Evolutionary conservation across 257 asterid genomes (phyloP), one percentile per base, ranked within the genome.

Genomic region (Jacaranda copaia): DNA sequence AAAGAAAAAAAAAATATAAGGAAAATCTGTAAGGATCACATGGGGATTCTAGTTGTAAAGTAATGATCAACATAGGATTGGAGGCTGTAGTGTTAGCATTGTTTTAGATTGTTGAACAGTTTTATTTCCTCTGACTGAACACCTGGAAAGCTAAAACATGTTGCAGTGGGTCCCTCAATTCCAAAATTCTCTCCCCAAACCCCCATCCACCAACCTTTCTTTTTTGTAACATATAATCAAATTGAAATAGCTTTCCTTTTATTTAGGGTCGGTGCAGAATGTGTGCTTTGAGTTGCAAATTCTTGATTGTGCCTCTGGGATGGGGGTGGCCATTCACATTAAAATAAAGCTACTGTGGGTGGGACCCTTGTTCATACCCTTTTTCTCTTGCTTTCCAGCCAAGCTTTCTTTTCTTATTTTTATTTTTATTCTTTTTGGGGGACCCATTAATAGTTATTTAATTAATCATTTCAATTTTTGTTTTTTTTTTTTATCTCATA

Each of bases 31-130:
- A 80, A 72, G 78, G 58, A 72, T 65, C 83, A 73, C 79, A 86
- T 90, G 84, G 90, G 87, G 87, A 84, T 85, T 86, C 58, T 81
- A 80, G 90, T 79, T 86, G 89, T 79, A 87, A 88, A 88, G 89
- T 32, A 76, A 16, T 68, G 68, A 72, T 76, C 48, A 76, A 68
- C 86, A 76, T 56, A 73, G 81, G 75, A 73, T 46, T 39, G 79
- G 45, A 76, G 81, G 81, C 57, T 74, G 69, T 43, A 63, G 36
- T 38, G 72, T 56, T 77, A 40, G 45, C 68, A 53, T 25, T 38
- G 78, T 13, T 48, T 63, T 51, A 60, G 59, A 74, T 64, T 42
- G 69, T 13, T 70, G 53, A 72, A 77, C 74, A 81, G 72, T 25
- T 79, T 70, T 79, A 6, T 72, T 75, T 16, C 56, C 52, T 72